Conservation (phyloP, 768 basidiomycete genomes). For the Tylopilus cervinicoccineus region DNA sequence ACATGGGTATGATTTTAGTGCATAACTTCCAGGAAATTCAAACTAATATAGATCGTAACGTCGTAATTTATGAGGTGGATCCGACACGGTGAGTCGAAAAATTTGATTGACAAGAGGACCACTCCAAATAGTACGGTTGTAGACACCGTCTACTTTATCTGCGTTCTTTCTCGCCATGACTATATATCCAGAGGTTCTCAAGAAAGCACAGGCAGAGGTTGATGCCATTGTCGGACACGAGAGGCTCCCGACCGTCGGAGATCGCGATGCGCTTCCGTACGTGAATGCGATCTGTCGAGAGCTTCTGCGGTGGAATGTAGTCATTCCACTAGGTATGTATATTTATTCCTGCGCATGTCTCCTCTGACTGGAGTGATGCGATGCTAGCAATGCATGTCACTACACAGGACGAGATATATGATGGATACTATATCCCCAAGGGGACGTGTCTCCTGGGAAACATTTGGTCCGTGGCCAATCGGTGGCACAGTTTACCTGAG, state of each 20-base stretch:
- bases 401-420: conserved; percentile 15
- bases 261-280: conserved; percentile 15
- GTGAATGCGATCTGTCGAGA: conserved; percentile 16
- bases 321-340: conserved; percentile 1
- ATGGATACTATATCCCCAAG: conserved; percentile 23
- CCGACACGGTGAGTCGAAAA: conserved; percentile 14
- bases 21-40: neutral
- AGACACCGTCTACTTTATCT: conserved; percentile 6
- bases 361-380: neutral
- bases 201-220: conserved; percentile 12
- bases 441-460: conserved; percentile 11
- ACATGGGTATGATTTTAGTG: conserved; percentile 7
- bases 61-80: conserved; percentile 20
- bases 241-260: conserved; percentile 10
- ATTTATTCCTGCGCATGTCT: neutral
- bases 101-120: conserved; percentile 4
- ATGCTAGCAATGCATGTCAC: conserved; percentile 4
- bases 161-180: conserved; percentile 21
- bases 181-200: conserved; percentile 3
- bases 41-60: neutral
- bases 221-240: conserved; percentile 9
- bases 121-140: conserved; percentile 5
- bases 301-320: conserved; percentile 6
- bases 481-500: neutral
- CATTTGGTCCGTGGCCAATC: conserved; percentile 6